Evolutionary conservation across 2,329 filamentous ascomycete genomes (phyloP).

Genomic region (Plectosphaerella sp.): DNA sequence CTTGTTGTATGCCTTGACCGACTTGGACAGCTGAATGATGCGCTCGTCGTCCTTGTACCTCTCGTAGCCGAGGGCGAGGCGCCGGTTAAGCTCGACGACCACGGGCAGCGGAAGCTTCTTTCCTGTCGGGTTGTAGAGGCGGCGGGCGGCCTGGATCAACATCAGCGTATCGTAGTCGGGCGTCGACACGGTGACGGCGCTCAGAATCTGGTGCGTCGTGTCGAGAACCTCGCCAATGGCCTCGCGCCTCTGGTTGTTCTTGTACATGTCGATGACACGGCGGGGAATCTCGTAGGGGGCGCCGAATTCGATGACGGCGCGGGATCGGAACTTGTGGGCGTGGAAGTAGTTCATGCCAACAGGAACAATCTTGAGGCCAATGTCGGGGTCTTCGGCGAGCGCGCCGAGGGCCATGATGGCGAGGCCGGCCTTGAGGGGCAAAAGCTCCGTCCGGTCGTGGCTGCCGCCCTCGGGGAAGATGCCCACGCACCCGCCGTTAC

Average conservation of each 20-base stretch:
- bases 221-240: slow-evolving; percentile 83
- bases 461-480: slow-evolving; percentile 98
- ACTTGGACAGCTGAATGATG: slow-evolving; percentile 69
- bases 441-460: slow-evolving; percentile 85
- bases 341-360: slow-evolving; percentile 99
- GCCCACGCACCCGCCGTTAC: slow-evolving; percentile 81
- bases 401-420: slow-evolving; percentile 97
- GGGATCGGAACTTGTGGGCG: slow-evolving; percentile 94
- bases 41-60: slow-evolving; percentile 88
- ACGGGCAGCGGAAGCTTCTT: slow-evolving; percentile 90
- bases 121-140: slow-evolving; percentile 89
- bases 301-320: slow-evolving; percentile 94
- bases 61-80: slow-evolving; percentile 85
- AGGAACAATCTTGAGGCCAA: slow-evolving; percentile 89
- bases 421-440: slow-evolving; percentile 92
- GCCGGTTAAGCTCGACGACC: slow-evolving; percentile 89
- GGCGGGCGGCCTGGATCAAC: slow-evolving; percentile 90
- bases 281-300: slow-evolving; percentile 78
- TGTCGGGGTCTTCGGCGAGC: slow-evolving; percentile 78
- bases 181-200: slow-evolving; percentile 84
- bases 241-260: slow-evolving; percentile 75
- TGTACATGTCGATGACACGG: slow-evolving; percentile 82
- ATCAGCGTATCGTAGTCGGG: slow-evolving; percentile 96
- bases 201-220: slow-evolving; percentile 78
- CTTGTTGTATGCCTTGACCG: slow-evolving; percentile 81